These are phyloP conservation scores for Stephanodiscus minutulus DNA, from an alignment of 108 stramenopile species.

Conservation along the genomic window DNA sequence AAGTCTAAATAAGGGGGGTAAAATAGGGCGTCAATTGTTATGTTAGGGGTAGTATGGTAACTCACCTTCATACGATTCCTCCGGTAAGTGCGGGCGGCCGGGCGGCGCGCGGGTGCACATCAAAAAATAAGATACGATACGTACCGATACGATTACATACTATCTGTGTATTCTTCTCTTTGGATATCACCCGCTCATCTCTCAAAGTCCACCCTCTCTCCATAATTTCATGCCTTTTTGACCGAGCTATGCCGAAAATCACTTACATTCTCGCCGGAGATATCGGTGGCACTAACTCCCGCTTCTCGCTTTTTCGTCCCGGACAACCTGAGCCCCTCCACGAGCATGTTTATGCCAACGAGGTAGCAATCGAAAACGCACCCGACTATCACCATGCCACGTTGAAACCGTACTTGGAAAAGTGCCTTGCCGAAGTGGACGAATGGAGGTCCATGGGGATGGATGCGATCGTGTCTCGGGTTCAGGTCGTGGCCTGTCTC, in stretches of 20 bases:
- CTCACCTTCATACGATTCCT: no score
- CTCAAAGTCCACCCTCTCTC: no score
- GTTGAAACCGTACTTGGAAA: conserved; percentile 66
- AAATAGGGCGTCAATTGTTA: no score
- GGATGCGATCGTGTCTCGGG: conserved; percentile 11
- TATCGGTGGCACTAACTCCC: conserved; percentile 91
- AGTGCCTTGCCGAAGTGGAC: conserved; percentile 57
- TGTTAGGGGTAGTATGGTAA: no score
- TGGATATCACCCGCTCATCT: no score
- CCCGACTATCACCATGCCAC: conserved; percentile 59
- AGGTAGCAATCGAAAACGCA: conserved; percentile 40
- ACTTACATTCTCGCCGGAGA: conserved; percentile 85
- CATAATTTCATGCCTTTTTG: no score
- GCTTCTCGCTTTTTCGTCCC: conserved; percentile 70
- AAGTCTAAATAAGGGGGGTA: no score
- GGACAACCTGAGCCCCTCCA: conserved; percentile 48
- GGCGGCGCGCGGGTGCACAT: no score
- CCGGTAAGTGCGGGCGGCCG: no score
- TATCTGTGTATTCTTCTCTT: no score
- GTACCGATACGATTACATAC: no score
- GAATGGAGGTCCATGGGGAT: conserved; percentile 34
- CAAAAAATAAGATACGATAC: no score
- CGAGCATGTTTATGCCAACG: conserved; percentile 63
- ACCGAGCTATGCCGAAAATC: neutral
- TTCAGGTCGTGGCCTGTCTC: conserved; percentile 76